Evolutionary conservation across 1,284 basidiomycete species (phyloP).

Genomic region (Microbotryomycetes sp.): DNA sequence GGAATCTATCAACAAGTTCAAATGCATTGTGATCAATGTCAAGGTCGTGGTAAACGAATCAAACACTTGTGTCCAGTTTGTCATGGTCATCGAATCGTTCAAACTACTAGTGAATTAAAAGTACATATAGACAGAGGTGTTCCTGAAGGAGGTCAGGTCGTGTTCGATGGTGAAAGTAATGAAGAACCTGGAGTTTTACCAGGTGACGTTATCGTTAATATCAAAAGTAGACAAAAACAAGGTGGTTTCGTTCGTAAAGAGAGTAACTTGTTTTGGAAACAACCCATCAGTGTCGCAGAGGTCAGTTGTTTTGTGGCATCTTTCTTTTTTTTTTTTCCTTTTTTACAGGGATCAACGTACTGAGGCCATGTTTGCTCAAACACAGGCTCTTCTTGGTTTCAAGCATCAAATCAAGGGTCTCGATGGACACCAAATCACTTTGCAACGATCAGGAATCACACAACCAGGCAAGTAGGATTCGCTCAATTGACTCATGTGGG

Average conservation of each 20-base stretch:
- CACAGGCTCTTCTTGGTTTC: constrained; percentile 77
- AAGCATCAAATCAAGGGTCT: constrained; percentile 79
- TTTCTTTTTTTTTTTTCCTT: constrained; percentile 5
- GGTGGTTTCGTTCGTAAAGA: constrained; percentile 84
- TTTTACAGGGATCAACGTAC: too few species aligned
- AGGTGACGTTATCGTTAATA: constrained; percentile 78
- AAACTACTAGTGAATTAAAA: constrained; percentile 55
- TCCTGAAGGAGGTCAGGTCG: constrained; percentile 82
- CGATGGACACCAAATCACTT: constrained; percentile 71
- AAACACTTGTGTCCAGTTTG: constrained; percentile 66
- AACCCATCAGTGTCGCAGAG: constrained; percentile 82
- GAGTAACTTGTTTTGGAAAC: constrained; percentile 77
- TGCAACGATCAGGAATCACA: constrained; percentile 69
- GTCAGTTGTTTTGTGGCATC: constrained; percentile 46
- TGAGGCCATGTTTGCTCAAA: constrained; percentile 28
- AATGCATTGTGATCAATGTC: constrained; percentile 49
- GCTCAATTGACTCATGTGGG: background rate
- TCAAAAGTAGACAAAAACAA: constrained; percentile 62
- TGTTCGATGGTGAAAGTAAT: constrained; percentile 88
- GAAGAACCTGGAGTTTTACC: constrained; percentile 88
- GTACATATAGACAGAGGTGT: constrained; percentile 77
- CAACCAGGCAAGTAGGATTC: constrained; percentile 69
- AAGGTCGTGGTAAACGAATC: constrained; percentile 72
- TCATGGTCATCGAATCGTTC: constrained; percentile 69
- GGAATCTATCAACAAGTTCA: constrained; percentile 40